A percentile compares a stretch with the other conserved stretches of the same genome.
Conservation (phyloP, 768 basidiomycete species). For the Pseudohyphozyma bogoriensis region DNA sequence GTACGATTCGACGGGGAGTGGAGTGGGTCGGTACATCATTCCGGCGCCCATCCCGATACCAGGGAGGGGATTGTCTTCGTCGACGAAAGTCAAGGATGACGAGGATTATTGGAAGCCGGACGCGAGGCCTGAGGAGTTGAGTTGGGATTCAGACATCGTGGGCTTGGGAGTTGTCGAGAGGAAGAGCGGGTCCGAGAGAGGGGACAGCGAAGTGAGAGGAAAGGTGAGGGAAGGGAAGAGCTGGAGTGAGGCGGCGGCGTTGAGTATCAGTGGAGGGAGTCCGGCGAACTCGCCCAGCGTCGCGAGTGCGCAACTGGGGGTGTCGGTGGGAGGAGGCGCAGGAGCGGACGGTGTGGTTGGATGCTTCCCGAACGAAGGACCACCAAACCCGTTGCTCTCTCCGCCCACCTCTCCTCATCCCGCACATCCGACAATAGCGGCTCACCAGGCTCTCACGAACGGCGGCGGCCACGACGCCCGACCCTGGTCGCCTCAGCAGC, state of each 20-base stretch:
- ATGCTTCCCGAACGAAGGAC: too few species aligned
- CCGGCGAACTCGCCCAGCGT: neutral
- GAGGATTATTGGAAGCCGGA: neutral
- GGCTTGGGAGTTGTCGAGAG: neutral
- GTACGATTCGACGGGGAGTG: neutral
- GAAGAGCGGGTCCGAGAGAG: neutral
- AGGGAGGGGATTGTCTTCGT: neutral
- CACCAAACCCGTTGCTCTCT: neutral
- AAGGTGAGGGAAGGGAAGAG: too few species aligned
- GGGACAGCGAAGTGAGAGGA: neutral
- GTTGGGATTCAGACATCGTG: neutral
- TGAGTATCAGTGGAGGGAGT: neutral
- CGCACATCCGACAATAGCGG: neutral
- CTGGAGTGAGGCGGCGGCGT: too few species aligned
- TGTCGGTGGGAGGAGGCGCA: neutral
- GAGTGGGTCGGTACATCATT: neutral
- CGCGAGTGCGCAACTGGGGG: neutral
- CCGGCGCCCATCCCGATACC: constrained; percentile 2
- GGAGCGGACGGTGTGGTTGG: too few species aligned
- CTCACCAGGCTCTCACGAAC: neutral
- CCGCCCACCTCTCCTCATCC: neutral
- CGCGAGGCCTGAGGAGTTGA: neutral
- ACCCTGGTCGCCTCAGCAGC: neutral
- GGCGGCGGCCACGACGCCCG: neutral
- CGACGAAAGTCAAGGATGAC: neutral